These are phyloP conservation scores for Tagetes patula DNA, from an alignment of 129 eudicot species.

Conservation along the genomic window DNA sequence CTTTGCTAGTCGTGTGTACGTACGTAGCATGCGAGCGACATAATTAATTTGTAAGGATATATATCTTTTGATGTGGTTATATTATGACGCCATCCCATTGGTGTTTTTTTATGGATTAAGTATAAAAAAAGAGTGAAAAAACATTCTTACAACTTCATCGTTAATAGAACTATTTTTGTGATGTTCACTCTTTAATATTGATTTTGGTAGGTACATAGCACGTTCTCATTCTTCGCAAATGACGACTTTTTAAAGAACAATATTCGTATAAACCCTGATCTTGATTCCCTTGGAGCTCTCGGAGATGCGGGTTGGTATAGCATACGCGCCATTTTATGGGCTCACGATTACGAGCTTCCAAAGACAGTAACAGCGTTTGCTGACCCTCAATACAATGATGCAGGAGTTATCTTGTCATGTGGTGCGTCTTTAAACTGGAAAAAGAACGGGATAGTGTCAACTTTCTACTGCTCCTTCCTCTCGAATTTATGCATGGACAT, in stretches of 20 bases:
- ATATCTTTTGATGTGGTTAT: too few relatives aligned
- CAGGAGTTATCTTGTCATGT: slow-evolving; percentile 57
- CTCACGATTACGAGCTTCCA: slow-evolving; percentile 55
- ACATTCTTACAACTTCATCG: too few relatives aligned
- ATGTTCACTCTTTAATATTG: background rate
- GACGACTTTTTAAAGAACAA: slow-evolving; percentile 47
- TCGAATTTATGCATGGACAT: slow-evolving; percentile 51
- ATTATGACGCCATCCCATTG: too few relatives aligned
- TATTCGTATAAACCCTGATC: slow-evolving; percentile 54
- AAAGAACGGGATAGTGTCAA: slow-evolving; percentile 48
- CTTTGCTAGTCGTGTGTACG: too few relatives aligned
- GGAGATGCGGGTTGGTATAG: slow-evolving; percentile 59
- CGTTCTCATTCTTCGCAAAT: slow-evolving; percentile 32
- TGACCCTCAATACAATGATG: slow-evolving; percentile 40
- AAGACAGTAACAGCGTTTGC: slow-evolving; percentile 47
- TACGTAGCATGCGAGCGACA: too few relatives aligned
- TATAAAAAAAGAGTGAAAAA: too few relatives aligned
- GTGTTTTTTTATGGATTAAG: too few relatives aligned
- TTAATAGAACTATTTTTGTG: too few relatives aligned
- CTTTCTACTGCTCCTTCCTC: slow-evolving; percentile 54
- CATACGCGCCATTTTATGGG: slow-evolving; percentile 59
- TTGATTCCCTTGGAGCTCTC: slow-evolving; percentile 47
- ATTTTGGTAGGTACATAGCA: slow-evolving; percentile 45
- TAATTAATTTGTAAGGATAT: too few relatives aligned
- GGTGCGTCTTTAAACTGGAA: slow-evolving; percentile 52